Conservation (phyloP, 495 filamentous ascomycete species). For the Neurospora hispaniola region DNA sequence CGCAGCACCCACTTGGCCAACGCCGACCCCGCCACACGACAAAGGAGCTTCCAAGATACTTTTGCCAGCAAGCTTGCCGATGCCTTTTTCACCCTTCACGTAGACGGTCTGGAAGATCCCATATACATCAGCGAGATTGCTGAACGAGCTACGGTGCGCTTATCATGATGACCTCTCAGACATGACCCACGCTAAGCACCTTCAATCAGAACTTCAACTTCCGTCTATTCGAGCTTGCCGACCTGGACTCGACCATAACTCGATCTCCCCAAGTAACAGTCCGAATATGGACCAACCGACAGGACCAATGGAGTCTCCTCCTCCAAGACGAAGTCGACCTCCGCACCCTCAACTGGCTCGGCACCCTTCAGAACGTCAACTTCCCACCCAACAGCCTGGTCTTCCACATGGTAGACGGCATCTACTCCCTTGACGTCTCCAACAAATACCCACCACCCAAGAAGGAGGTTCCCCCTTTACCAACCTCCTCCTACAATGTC, state of each 20-base stretch:
- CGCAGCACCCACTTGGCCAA: constrained; percentile 62
- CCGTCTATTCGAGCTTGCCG: constrained; percentile 69
- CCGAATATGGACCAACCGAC: constrained; percentile 66
- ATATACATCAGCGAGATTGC: constrained; percentile 84
- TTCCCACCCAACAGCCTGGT: constrained; percentile 76
- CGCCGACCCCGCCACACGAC: constrained; percentile 54
- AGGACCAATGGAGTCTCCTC: constrained; percentile 50
- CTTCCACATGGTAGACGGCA: constrained; percentile 79
- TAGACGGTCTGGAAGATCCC: constrained; percentile 51
- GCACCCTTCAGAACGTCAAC: constrained; percentile 66
- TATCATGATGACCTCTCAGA: neutral
- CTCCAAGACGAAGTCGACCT: constrained; percentile 64
- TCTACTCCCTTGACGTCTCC: constrained; percentile 57
- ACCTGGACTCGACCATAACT: constrained; percentile 54
- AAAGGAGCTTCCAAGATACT: constrained; percentile 67
- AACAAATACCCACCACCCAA: constrained; percentile 36
- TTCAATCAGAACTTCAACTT: constrained; percentile 67
- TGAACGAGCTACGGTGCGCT: constrained; percentile 56
- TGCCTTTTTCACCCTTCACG: constrained; percentile 81
- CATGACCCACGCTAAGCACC: neutral
- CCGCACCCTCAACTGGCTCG: constrained; percentile 67
- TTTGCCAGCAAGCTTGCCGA: constrained; percentile 67
- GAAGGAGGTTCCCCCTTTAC: constrained; percentile 24
- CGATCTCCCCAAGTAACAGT: constrained; percentile 54
- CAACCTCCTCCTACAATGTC: constrained; percentile 79